These are phyloP conservation scores for Rutstroemia sp. DNA, from an alignment of 2,329 filamentous ascomycete species.

Conservation along the genomic window DNA sequence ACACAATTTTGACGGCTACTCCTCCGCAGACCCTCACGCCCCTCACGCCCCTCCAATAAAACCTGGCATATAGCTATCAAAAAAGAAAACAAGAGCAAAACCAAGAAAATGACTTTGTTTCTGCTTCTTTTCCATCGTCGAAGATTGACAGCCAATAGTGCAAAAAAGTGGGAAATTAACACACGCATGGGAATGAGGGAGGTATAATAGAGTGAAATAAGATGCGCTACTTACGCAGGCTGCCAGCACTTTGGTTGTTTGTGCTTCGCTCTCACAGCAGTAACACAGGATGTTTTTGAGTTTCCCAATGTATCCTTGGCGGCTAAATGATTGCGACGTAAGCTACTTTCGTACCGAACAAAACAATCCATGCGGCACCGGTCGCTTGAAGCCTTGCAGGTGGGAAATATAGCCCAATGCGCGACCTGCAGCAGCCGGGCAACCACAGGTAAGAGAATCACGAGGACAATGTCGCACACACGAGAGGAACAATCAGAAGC, in stretches of 20 bases:
- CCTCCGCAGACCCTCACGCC: background rate
- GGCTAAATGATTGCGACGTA: slow-evolving; percentile 14
- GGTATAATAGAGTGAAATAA: background rate
- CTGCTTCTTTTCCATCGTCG: background rate
- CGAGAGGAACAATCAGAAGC: background rate
- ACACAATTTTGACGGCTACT: background rate
- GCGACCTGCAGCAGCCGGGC: slow-evolving; percentile 4
- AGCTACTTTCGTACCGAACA: background rate
- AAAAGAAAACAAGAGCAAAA: no score
- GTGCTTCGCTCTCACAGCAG: background rate
- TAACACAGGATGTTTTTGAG: background rate
- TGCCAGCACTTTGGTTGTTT: no score
- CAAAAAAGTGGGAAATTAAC: background rate
- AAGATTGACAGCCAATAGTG: background rate
- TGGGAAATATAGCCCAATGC: slow-evolving; percentile 16
- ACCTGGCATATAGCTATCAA: background rate
- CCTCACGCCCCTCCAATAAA: background rate
- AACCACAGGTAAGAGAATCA: slow-evolving; percentile 1
- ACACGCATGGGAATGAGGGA: background rate
- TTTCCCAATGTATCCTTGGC: slow-evolving; percentile 10
- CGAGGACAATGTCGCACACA: slow-evolving; percentile 3
- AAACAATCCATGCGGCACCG: slow-evolving; percentile 12
- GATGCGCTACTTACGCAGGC: no score
- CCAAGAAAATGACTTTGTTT: background rate
- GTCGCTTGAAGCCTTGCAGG: slow-evolving; percentile 13